Conservation (phyloP, 2,329 filamentous ascomycete species). For the Microcera coccophila region DNA sequence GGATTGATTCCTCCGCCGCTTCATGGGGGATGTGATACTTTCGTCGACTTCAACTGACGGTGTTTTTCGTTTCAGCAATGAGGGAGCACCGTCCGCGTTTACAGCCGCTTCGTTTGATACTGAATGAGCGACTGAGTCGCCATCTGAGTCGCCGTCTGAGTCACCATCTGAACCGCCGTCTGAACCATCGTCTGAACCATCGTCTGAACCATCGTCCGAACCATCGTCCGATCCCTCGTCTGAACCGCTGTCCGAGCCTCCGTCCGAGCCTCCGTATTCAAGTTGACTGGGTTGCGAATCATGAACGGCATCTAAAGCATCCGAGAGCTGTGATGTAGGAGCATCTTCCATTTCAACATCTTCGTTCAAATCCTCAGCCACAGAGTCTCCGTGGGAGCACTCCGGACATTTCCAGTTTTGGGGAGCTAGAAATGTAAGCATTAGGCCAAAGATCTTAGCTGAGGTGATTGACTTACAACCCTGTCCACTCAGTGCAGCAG, state of each 20-base stretch:
- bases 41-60: slow-evolving; percentile 65
- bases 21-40: slow-evolving; percentile 48
- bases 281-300: too few species aligned
- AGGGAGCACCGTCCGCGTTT: slow-evolving; percentile 59
- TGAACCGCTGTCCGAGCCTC: too few species aligned
- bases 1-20: slow-evolving; percentile 48
- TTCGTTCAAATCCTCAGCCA: slow-evolving; percentile 28
- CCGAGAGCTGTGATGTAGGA: slow-evolving; percentile 26
- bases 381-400: slow-evolving; percentile 37
- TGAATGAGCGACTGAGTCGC: slow-evolving; percentile 14
- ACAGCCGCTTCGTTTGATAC: slow-evolving; percentile 7
- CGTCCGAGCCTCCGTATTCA: too few species aligned
- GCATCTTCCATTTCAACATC: slow-evolving; percentile 25
- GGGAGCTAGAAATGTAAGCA: slow-evolving; percentile 31
- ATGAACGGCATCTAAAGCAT: slow-evolving; percentile 14
- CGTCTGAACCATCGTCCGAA: too few species aligned
- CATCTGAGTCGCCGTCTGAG: too few species aligned
- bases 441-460: neutral
- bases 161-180: too few species aligned
- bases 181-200: too few species aligned
- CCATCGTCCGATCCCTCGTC: too few species aligned
- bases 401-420: slow-evolving; percentile 51
- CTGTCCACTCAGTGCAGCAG: slow-evolving; percentile 38
- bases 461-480: slow-evolving; percentile 28
- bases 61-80: slow-evolving; percentile 79